phyloP scores from a whole-genome alignment of 2,329 filamentous ascomycete species.

The Fusarium miscanthi region DNA sequence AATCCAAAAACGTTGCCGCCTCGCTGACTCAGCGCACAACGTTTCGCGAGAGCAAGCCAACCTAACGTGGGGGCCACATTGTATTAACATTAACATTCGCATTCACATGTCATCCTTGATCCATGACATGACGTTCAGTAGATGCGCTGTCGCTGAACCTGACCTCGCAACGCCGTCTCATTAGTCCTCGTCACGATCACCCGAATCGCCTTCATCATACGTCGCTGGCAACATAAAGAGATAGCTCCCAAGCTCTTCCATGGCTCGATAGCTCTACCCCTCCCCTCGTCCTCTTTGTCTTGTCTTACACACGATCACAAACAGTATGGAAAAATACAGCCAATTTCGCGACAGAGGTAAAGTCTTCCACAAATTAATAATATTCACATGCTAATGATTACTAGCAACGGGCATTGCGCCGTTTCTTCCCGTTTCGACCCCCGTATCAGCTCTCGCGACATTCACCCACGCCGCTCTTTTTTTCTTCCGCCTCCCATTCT shows the following conservation, averaged over 20 bases:
- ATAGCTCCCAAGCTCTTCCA: slow-evolving; percentile 15
- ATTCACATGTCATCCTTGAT: slow-evolving; percentile 39
- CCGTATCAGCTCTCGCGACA: slow-evolving; percentile 70
- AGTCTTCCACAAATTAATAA: not conserved
- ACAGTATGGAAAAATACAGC: slow-evolving; percentile 89
- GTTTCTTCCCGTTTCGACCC: slow-evolving; percentile 84
- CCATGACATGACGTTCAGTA: slow-evolving; percentile 25
- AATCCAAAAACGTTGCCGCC: not conserved
- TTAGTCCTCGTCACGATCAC: slow-evolving; percentile 1
- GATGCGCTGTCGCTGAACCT: slow-evolving; percentile 39
- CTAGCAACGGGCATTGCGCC: slow-evolving; percentile 94
- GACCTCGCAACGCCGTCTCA: slow-evolving; percentile 24
- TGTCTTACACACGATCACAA: slow-evolving; percentile 17
- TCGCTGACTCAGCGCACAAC: slow-evolving; percentile 22
- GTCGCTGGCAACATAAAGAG: not conserved
- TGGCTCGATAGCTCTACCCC: slow-evolving; percentile 40
- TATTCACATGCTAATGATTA: slow-evolving; percentile 19
- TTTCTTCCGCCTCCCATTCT: slow-evolving; percentile 80
- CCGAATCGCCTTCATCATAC: slow-evolving; percentile 7
- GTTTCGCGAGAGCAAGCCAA: slow-evolving; percentile 3
- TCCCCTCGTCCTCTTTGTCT: slow-evolving; percentile 24
- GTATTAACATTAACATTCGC: slow-evolving; percentile 9
- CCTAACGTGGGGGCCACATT: slow-evolving; percentile 25
- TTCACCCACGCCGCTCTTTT: slow-evolving; percentile 79
- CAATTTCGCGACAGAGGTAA: slow-evolving; percentile 91